Conservation (phyloP, 2,329 filamentous ascomycete genomes). For the Mariannaea elegans region DNA sequence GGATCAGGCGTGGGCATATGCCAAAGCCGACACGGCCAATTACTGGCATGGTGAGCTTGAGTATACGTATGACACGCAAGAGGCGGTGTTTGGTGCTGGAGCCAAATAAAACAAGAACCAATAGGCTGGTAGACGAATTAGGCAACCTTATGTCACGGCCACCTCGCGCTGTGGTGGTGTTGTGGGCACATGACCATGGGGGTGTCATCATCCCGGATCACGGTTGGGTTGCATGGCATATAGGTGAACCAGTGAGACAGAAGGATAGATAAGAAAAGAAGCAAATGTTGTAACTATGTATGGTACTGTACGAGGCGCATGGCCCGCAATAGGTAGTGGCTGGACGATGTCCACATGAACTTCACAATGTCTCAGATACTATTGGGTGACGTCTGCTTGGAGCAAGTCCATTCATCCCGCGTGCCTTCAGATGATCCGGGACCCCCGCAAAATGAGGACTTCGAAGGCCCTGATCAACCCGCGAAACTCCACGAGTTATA, state of each 20-base stretch:
- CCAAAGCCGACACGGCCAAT: slow-evolving; percentile 64
- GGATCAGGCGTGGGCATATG: slow-evolving; percentile 80
- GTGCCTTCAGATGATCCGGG: too few relatives aligned
- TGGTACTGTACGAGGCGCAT: too few relatives aligned
- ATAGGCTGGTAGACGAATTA: background rate
- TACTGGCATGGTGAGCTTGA: slow-evolving; percentile 70
- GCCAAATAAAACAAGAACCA: slow-evolving; percentile 47
- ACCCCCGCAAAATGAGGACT: too few relatives aligned
- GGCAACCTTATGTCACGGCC: slow-evolving; percentile 20
- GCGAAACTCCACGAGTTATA: too few relatives aligned
- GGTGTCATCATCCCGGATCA: slow-evolving; percentile 23
- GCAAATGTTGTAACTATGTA: too few relatives aligned
- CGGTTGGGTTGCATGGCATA: background rate
- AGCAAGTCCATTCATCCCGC: too few relatives aligned
- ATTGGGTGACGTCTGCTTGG: too few relatives aligned
- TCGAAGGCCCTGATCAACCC: too few relatives aligned
- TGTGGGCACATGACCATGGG: slow-evolving; percentile 33
- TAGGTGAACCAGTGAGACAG: background rate
- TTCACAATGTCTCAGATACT: too few relatives aligned
- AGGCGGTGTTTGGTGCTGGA: slow-evolving; percentile 63
- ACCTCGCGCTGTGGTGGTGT: slow-evolving; percentile 25
- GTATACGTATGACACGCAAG: slow-evolving; percentile 72
- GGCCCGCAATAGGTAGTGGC: too few relatives aligned
- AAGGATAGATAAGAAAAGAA: too few relatives aligned
- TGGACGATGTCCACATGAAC: too few relatives aligned